phyloP scores from a whole-genome alignment of 805 yeast species.

The Tetrapisispora nanseiensis region DNA sequence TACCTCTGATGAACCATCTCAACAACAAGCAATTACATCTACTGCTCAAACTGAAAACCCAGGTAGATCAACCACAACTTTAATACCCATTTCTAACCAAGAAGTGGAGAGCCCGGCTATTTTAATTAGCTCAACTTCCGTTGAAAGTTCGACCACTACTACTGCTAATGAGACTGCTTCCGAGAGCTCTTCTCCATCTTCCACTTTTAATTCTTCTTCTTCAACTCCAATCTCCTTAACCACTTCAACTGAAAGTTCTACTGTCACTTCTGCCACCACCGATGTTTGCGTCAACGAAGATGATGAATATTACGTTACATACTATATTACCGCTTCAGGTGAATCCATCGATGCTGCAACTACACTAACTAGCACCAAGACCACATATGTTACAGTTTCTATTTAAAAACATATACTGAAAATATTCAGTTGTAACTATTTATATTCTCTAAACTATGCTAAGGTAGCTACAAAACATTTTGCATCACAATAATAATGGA shows the following conservation, averaged over 20 bases:
- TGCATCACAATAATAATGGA: constrained; percentile 1
- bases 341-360: constrained; percentile 29
- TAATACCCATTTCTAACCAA: neutral
- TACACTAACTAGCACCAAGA: constrained; percentile 25
- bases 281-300: constrained; percentile 20
- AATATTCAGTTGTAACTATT: neutral
- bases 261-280: constrained; percentile 2
- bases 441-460: neutral
- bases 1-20: neutral
- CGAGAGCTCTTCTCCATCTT: constrained; percentile 3
- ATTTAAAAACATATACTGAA: neutral
- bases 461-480: neutral
- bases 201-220: constrained; percentile 4
- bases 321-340: constrained; percentile 19
- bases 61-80: neutral
- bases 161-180: constrained; percentile 2
- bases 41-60: neutral
- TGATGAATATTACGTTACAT: constrained; percentile 26
- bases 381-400: constrained; percentile 18
- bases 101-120: neutral
- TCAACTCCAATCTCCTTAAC: constrained; percentile 8
- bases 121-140: constrained; percentile 4
- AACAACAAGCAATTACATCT: neutral
- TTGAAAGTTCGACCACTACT: constrained; percentile 1
- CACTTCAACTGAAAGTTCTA: constrained; percentile 3